phyloP scores from a whole-genome alignment of 2,329 filamentous ascomycete genomes.

The Aspergillus felis region DNA sequence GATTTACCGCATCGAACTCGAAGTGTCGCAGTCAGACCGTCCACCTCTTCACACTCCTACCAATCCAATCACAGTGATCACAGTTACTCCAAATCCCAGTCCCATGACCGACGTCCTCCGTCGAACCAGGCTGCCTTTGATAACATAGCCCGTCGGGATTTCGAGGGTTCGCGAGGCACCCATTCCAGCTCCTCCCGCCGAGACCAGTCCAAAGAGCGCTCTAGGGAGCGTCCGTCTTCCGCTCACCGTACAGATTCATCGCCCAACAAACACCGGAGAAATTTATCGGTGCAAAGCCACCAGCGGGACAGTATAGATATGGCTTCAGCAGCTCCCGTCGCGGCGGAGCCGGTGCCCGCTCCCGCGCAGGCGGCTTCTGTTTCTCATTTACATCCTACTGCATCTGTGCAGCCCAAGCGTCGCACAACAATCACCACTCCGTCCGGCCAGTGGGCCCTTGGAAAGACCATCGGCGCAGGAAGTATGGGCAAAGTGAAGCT shows the following conservation, averaged over 20 bases:
- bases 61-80: constrained; percentile 30
- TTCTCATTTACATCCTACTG: constrained; percentile 27
- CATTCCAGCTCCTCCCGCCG: constrained; percentile 54
- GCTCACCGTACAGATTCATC: constrained; percentile 54
- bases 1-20: constrained; percentile 45
- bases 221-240: constrained; percentile 36
- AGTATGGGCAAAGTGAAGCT: constrained; percentile 99
- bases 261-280: constrained; percentile 40
- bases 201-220: constrained; percentile 62
- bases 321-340: constrained; percentile 46
- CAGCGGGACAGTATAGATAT: constrained; percentile 44
- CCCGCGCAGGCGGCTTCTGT: constrained; percentile 46
- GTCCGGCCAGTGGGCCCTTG: constrained; percentile 89
- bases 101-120: constrained; percentile 44
- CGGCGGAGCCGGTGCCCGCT: constrained; percentile 52
- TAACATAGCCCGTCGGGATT: constrained; percentile 63
- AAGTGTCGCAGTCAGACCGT: constrained; percentile 42
- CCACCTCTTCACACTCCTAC: constrained; percentile 34
- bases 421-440: constrained; percentile 83
- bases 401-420: constrained; percentile 45
- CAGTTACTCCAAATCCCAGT: constrained; percentile 38
- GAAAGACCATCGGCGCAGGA: constrained; percentile 94
- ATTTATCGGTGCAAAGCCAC: constrained; percentile 38
- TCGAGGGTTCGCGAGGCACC: constrained; percentile 67
- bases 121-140: constrained; percentile 47